These are phyloP conservation scores for Daldinia childiae DNA, from an alignment of 495 filamentous ascomycete genomes.

Conservation along the genomic window DNA sequence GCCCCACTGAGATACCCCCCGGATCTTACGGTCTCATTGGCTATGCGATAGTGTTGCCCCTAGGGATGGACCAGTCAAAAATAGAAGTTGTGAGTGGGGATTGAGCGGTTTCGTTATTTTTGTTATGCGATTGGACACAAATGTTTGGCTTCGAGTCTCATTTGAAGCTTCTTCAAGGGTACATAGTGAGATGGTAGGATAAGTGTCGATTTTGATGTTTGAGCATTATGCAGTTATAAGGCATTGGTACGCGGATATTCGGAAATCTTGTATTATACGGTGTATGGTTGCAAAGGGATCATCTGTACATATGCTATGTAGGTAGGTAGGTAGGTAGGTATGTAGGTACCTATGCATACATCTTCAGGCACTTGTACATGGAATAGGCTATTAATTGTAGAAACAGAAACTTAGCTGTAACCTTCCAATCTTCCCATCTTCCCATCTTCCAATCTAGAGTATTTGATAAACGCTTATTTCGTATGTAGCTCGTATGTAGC, in stretches of 20 bases:
- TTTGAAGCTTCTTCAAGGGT: conserved; percentile 3
- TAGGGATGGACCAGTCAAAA: conserved; percentile 35
- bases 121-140: conserved; percentile 18
- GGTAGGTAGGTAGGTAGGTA: no score
- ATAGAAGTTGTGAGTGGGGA: conserved; percentile 32
- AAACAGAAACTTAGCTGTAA: no score
- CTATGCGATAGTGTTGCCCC: conserved; percentile 23
- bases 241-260: background rate
- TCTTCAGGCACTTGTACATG: no score
- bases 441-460: no score
- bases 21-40: conserved; percentile 18
- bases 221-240: background rate
- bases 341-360: no score
- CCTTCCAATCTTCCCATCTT: no score
- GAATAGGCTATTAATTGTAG: no score
- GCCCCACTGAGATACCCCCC: conserved; percentile 22
- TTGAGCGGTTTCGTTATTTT: background rate
- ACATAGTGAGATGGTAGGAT: background rate
- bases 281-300: background rate
- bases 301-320: no score
- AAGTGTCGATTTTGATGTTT: background rate
- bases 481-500: no score
- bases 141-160: conserved; percentile 18
- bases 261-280: background rate
- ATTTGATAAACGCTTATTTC: no score